Evolutionary conservation across 1,139 yeast genomes (phyloP), one percentile per base, ranked within the genome.

Genomic region (Scheffersomyces illinoinensis): DNA sequence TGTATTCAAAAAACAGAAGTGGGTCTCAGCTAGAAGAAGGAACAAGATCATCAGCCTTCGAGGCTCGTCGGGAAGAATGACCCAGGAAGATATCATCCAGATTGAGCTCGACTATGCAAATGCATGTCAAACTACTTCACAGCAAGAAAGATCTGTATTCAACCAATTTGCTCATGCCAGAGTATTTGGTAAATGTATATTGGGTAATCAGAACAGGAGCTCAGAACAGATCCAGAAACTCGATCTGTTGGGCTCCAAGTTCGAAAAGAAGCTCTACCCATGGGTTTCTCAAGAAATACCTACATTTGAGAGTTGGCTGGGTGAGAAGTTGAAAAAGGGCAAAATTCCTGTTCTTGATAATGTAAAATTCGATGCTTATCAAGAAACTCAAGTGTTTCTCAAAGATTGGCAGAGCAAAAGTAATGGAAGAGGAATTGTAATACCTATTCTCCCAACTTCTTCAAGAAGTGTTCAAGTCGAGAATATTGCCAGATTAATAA

Each of bases 361-460:
- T 10, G 51, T 48, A 17, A 50, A 47, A 4, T 19, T 23, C 17
- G 53, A 49, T 5, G 51, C 52, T 18, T 55, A 48, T 26, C 18
- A 56, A 43, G 48, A 52, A 20, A 6, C 53, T 57, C 14, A 18
- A 48, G 17, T 70, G 75, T 53, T 59, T 39, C 48, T 70, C 12
- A 57, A 60, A 14, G 50, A 62, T n/a, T 59, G 71, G 52, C 54
- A 56, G 24, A 21, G 47, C 0, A 61, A 57, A 46, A 68, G 72
- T 50, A 64, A 64, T 47, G 81, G 80, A 0, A 66, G 62, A 50
- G 82, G 82, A 0, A 74, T 78, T 8, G 79, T 77, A 3, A 72
- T 78, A 4, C 78, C 81, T 0, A 52, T 77, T 1, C 56, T 68
- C 12, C 71, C 71, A 1, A 53, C 61, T 3, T 54, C 57, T 23